Evolutionary conservation across 192 early-diverging fungal species (phyloP).

Genomic region (Geranomyces variabilis): DNA sequence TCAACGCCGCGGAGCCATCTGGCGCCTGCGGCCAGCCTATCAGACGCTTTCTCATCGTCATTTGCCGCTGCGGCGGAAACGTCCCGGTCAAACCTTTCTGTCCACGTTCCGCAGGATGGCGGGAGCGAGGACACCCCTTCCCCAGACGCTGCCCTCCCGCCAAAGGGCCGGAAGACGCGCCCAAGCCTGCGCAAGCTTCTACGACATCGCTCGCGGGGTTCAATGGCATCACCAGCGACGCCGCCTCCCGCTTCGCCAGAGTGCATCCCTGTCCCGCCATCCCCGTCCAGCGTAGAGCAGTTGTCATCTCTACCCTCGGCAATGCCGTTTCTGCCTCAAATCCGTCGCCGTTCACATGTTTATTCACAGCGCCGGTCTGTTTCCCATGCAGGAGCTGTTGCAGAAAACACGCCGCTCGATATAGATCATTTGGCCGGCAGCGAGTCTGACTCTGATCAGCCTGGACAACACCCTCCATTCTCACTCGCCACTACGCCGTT

Average conservation of each 20-base stretch:
- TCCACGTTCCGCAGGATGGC: background rate
- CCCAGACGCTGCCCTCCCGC: too few species aligned
- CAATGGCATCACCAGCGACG: background rate
- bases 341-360: constrained; percentile 24
- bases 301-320: too few species aligned
- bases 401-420: constrained; percentile 26
- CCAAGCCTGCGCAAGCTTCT: constrained; percentile 9
- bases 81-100: constrained; percentile 13
- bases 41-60: background rate
- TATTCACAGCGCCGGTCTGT: constrained; percentile 31
- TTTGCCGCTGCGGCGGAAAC: constrained; percentile 30
- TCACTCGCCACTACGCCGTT: background rate
- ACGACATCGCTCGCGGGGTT: background rate
- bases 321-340: constrained; percentile 2
- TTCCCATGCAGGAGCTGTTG: constrained; percentile 13
- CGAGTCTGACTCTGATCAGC: constrained; percentile 2
- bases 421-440: constrained; percentile 20
- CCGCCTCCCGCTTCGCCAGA: constrained; percentile 1
- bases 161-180: background rate
- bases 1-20: background rate
- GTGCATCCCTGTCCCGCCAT: background rate
- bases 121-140: too few species aligned
- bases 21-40: background rate
- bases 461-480: too few species aligned
- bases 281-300: too few species aligned